These are phyloP conservation scores for Nitzschia putrida DNA, from an alignment of 108 stramenopile genomes.

Conservation along the genomic window DNA sequence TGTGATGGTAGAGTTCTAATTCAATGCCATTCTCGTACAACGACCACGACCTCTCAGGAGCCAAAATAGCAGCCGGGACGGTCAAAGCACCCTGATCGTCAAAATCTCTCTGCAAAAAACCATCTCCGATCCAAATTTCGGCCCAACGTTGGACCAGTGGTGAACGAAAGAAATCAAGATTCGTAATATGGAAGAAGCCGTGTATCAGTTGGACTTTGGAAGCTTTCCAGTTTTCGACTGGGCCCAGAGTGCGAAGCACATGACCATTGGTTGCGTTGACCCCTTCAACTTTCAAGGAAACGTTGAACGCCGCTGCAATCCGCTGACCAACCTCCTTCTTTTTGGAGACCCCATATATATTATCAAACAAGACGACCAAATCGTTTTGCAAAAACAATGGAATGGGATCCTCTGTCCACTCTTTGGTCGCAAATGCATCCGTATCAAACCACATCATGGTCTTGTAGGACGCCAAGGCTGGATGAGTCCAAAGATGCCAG, in stretches of 20 bases:
- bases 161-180: constrained; percentile 48
- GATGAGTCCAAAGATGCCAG: constrained; percentile 42
- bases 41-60: constrained; percentile 10
- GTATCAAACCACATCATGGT: constrained; percentile 17
- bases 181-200: constrained; percentile 54
- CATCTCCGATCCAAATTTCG: constrained; percentile 22
- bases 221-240: background rate
- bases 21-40: constrained; percentile 17
- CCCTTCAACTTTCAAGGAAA: no score
- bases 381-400: constrained; percentile 26
- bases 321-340: background rate
- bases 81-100: constrained; percentile 48
- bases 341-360: background rate
- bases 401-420: constrained; percentile 43
- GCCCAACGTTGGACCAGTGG: constrained; percentile 18
- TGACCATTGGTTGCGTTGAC: background rate
- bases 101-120: constrained; percentile 26
- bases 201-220: background rate
- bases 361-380: constrained; percentile 6
- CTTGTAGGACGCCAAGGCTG: constrained; percentile 33
- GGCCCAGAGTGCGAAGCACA: background rate
- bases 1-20: constrained; percentile 36
- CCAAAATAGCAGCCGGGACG: constrained; percentile 39
- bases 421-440: constrained; percentile 8
- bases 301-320: background rate